These are phyloP conservation scores for Sordaria brevicollis DNA, from an alignment of 495 filamentous ascomycete genomes.

Conservation along the genomic window DNA sequence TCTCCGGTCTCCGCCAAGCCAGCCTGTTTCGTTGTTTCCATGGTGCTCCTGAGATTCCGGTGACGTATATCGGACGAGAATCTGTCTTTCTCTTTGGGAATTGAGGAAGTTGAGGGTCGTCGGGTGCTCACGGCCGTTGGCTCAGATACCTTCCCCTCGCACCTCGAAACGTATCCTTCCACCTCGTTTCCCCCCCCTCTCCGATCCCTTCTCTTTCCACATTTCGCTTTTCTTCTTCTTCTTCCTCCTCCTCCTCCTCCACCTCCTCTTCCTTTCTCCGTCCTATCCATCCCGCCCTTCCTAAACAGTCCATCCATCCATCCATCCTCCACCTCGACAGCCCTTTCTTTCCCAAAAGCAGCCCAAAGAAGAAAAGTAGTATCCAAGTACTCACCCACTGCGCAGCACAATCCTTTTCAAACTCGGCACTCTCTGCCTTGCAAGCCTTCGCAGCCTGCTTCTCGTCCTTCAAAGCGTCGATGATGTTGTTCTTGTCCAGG, in stretches of 20 bases:
- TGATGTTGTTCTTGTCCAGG: conserved; percentile 66
- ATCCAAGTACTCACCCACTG: conserved; percentile 22
- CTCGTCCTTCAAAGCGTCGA: conserved; percentile 70
- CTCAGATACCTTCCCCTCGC: background rate
- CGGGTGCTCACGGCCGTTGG: no score
- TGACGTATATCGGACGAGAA: background rate
- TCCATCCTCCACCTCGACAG: background rate
- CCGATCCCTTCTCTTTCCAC: no score
- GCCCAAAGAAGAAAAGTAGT: background rate
- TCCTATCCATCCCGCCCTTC: background rate
- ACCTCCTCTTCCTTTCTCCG: background rate
- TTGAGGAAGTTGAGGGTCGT: no score
- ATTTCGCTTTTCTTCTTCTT: background rate
- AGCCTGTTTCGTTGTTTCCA: background rate
- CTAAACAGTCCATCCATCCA: background rate
- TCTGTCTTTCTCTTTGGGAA: background rate
- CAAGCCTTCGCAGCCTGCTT: conserved; percentile 56
- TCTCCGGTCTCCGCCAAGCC: no score
- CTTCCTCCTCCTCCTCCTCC: background rate
- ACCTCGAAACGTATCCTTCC: background rate
- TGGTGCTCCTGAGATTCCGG: background rate
- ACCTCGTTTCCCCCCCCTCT: background rate
- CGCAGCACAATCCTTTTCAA: conserved; percentile 63
- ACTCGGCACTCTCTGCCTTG: conserved; percentile 49
- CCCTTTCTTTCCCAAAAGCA: background rate